Percentiles rank a stretch among this genome's conserved stretches.
phyloP scores from a whole-genome alignment of 108 stramenopile species.

The Aureococcus anophagefferens region DNA sequence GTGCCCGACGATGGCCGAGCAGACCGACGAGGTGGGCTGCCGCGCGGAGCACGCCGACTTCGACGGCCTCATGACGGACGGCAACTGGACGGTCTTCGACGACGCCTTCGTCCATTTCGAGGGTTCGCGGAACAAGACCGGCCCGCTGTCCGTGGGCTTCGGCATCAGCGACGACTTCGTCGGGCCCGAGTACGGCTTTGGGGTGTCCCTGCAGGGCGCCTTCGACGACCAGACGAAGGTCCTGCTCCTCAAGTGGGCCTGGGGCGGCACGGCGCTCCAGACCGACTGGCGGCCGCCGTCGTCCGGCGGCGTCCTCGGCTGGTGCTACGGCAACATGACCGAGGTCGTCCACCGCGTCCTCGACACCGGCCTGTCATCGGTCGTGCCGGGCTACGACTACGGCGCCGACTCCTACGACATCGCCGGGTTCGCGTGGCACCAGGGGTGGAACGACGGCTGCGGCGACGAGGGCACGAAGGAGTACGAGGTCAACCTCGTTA shows the following conservation, averaged over 20 bases:
- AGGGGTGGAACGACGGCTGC: slow-evolving; percentile 41
- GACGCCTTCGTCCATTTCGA: too few species aligned
- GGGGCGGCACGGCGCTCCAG: slow-evolving; percentile 33
- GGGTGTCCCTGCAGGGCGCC: slow-evolving; percentile 21
- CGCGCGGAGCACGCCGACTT: neutral
- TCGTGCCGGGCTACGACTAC: too few species aligned
- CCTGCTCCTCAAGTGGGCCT: slow-evolving; percentile 36
- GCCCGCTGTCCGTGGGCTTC: slow-evolving; percentile 5
- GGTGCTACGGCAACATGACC: too few species aligned
- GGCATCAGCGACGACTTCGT: neutral
- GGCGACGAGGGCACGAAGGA: slow-evolving; percentile 8
- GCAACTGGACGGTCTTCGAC: too few species aligned
- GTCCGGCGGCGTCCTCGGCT: too few species aligned
- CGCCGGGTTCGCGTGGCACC: slow-evolving; percentile 38
- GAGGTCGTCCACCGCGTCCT: too few species aligned
- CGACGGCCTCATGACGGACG: too few species aligned
- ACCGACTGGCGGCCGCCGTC: slow-evolving; percentile 40
- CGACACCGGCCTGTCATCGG: too few species aligned
- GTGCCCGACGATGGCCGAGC: slow-evolving; percentile 5
- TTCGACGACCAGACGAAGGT: slow-evolving; percentile 18
- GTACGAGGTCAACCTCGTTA: slow-evolving; percentile 31
- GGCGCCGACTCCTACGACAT: too few species aligned
- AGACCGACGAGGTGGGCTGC: slow-evolving; percentile 6
- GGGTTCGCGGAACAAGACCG: too few species aligned
- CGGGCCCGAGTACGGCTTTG: slow-evolving; percentile 20